phyloP scores from a whole-genome alignment of 306 rosid species.

The Prunus fruticosa region DNA sequence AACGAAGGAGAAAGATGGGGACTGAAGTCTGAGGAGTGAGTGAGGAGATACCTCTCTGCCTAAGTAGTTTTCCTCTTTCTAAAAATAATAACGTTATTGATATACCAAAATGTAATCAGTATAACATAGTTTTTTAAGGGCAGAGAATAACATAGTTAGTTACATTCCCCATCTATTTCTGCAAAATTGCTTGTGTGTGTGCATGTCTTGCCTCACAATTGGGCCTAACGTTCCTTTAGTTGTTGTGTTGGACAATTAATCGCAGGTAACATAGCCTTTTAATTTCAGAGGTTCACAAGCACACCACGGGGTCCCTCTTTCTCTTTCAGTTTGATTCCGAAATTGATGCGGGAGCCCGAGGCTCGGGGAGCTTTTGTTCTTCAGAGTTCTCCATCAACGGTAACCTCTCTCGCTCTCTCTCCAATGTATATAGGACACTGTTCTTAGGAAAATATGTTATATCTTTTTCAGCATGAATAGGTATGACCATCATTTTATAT shows the following conservation, averaged over 20 bases:
- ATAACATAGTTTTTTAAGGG: neutral
- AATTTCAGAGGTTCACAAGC: neutral
- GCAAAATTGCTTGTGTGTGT: neutral
- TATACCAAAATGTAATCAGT: too few relatives aligned
- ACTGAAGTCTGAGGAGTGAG: neutral
- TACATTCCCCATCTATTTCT: neutral
- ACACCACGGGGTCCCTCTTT: neutral
- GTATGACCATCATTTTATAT: neutral
- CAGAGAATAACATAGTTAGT: neutral
- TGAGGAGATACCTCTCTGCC: too few relatives aligned
- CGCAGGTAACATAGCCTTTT: neutral
- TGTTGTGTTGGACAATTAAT: neutral
- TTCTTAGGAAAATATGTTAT: neutral
- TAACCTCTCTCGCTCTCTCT: neutral
- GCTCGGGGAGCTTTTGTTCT: conserved; percentile 4
- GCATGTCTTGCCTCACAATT: neutral
- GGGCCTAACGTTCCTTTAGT: neutral
- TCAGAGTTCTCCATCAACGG: conserved; percentile 1
- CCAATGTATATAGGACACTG: neutral
- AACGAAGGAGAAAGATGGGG: neutral
- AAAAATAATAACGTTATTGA: too few relatives aligned
- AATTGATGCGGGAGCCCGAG: conserved; percentile 9
- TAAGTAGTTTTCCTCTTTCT: too few relatives aligned
- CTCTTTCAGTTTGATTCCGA: neutral
- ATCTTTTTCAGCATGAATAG: too few relatives aligned